These are phyloP conservation scores for Suillus discolor DNA, from an alignment of 768 basidiomycete genomes.

Conservation along the genomic window DNA sequence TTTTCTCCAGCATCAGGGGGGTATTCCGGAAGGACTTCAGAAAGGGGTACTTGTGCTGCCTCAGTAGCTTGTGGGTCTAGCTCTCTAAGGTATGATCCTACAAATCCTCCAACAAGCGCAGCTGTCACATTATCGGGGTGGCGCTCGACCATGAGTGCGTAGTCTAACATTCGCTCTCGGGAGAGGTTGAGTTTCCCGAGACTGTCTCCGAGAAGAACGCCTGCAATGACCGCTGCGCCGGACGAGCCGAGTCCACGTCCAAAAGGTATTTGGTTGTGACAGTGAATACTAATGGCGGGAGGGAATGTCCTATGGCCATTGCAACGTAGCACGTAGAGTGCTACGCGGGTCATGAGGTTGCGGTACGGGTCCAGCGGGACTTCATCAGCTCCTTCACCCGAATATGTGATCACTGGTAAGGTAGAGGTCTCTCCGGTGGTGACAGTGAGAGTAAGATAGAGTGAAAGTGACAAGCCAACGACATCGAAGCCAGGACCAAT, in stretches of 20 bases:
- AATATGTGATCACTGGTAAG: conserved; percentile 70
- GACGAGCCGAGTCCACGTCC: conserved; percentile 97
- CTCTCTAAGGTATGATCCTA: conserved; percentile 93
- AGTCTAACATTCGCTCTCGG: conserved; percentile 80
- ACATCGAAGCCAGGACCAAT: conserved; percentile 99
- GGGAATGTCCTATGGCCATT: conserved; percentile 77
- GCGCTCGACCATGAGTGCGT: conserved; percentile 97
- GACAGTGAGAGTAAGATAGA: conserved; percentile 78
- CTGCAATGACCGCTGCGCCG: conserved; percentile 98
- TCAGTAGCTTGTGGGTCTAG: conserved; percentile 78
- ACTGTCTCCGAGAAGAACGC: conserved; percentile 87
- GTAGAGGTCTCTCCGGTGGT: conserved; percentile 39
- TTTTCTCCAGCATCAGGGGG: conserved; percentile 89
- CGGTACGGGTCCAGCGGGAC: conserved; percentile 95
- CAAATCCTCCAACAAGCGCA: conserved; percentile 94
- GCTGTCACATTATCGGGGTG: conserved; percentile 99
- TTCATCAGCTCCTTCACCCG: conserved; percentile 87
- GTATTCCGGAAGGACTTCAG: conserved; percentile 95
- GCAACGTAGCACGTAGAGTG: conserved; percentile 96
- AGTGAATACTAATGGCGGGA: conserved; percentile 70
- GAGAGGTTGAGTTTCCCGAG: conserved; percentile 76
- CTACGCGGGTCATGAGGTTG: conserved; percentile 95
- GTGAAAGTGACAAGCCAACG: conserved; percentile 94
- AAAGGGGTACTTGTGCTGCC: conserved; percentile 89
- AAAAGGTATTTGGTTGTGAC: conserved; percentile 94